Evolutionary conservation across 768 basidiomycete species (phyloP).

Genomic region (Naganishia vaughanmartiniae): DNA sequence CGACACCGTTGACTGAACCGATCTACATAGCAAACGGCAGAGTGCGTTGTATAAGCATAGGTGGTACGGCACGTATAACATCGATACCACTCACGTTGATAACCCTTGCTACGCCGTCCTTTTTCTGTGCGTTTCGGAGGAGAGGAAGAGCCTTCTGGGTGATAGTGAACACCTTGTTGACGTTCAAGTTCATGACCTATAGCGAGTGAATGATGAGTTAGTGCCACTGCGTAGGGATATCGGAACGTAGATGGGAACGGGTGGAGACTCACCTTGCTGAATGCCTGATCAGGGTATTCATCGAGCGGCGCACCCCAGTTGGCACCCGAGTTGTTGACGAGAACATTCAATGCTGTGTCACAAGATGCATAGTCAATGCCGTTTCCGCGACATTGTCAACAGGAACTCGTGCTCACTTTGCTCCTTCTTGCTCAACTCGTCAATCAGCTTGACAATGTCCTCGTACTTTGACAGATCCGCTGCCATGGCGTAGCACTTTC

Average conservation of each 20-base stretch:
- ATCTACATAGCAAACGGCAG: conserved; percentile 53
- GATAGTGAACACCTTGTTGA: conserved; percentile 65
- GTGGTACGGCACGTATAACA: background rate
- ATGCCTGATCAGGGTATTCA: conserved; percentile 58
- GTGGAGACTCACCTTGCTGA: conserved; percentile 55
- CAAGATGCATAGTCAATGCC: background rate
- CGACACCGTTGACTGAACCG: conserved; percentile 63
- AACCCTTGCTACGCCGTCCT: conserved; percentile 53
- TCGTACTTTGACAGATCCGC: conserved; percentile 60
- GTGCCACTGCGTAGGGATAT: background rate
- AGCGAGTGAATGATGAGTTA: background rate
- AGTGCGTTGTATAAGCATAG: background rate
- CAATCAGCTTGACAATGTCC: conserved; percentile 60
- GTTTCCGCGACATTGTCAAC: background rate
- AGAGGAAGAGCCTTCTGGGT: conserved; percentile 64
- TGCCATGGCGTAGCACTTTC: conserved; percentile 60
- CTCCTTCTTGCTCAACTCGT: conserved; percentile 60
- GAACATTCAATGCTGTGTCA: conserved; percentile 56
- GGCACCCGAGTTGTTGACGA: conserved; percentile 60
- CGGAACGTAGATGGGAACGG: no score
- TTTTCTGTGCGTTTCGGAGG: conserved; percentile 56
- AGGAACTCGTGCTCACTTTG: conserved; percentile 44
- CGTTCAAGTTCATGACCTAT: conserved; percentile 60
- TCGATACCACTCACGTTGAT: conserved; percentile 58
- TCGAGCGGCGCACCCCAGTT: conserved; percentile 51